A percentile compares a stretch with the other conserved stretches of the same genome.
Conservation (phyloP, 768 basidiomycete genomes). For the Tylopilus sp. region DNA sequence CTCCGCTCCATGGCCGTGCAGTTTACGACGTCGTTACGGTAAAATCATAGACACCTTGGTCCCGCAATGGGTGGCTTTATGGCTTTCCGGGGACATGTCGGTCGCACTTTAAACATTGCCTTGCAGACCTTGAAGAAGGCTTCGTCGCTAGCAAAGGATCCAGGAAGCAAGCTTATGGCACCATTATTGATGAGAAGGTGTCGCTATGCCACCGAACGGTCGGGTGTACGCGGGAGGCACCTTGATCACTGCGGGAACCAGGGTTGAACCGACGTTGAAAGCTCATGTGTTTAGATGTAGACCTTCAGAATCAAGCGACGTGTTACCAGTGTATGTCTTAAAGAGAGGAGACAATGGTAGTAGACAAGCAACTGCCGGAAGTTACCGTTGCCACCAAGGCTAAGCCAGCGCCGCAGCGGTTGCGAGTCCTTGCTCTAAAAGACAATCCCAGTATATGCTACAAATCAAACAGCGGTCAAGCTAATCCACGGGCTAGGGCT, state of each 20-base stretch:
- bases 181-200: slow-evolving; percentile 22
- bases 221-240: not conserved
- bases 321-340: not conserved
- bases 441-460: slow-evolving; percentile 17
- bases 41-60: no score
- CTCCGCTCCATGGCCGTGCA: no score
- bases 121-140: not conserved
- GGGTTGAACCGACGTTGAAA: not conserved
- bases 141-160: not conserved
- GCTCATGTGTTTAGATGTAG: slow-evolving; percentile 9
- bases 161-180: not conserved
- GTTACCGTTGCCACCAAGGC: no score
- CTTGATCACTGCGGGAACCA: not conserved
- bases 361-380: no score
- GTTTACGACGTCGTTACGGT: no score
- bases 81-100: no score
- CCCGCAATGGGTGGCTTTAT: no score
- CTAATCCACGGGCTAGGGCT: slow-evolving; percentile 17
- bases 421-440: no score
- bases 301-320: slow-evolving; percentile 10
- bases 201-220: slow-evolving; percentile 6
- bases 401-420: no score
- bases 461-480: no score
- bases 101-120: no score
- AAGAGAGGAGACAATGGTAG: not conserved